Percentiles rank a stretch among this genome's conserved stretches.
phyloP scores from a whole-genome alignment of 176 grass and related monocot genomes.

The Eragrostis nindensis region DNA sequence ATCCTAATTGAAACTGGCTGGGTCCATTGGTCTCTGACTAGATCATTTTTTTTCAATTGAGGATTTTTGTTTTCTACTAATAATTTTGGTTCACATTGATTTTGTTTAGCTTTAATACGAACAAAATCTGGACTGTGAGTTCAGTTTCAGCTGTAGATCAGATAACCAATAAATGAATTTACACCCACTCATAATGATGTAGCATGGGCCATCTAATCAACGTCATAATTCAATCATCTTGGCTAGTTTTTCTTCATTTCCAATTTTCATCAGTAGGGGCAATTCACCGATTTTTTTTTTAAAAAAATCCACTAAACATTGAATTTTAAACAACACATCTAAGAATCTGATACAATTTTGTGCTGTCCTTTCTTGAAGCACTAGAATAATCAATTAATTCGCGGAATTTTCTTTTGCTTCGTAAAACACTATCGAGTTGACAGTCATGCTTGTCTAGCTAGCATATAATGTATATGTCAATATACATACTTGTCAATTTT shows the following conservation, averaged over 20 bases:
- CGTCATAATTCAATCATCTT: slow-evolving; percentile 16
- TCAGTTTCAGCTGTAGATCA: neutral
- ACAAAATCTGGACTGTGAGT: neutral
- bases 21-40: neutral
- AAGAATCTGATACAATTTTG: neutral
- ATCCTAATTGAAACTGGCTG: neutral
- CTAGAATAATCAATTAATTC: neutral
- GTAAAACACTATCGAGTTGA: neutral
- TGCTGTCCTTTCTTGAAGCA: slow-evolving; percentile 7
- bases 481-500: neutral
- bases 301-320: neutral
- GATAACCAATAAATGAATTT: slow-evolving; percentile 1
- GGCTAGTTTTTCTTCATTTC: slow-evolving; percentile 8
- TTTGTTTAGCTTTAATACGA: neutral
- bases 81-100: neutral
- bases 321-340: slow-evolving; percentile 4
- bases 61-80: no score
- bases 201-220: neutral
- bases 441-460: neutral
- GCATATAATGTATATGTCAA: neutral
- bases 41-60: no score
- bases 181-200: neutral
- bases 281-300: neutral
- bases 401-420: neutral
- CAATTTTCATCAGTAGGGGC: neutral